phyloP scores from a whole-genome alignment of 2,329 filamentous ascomycete genomes.

The Sporothrix mexicana region DNA sequence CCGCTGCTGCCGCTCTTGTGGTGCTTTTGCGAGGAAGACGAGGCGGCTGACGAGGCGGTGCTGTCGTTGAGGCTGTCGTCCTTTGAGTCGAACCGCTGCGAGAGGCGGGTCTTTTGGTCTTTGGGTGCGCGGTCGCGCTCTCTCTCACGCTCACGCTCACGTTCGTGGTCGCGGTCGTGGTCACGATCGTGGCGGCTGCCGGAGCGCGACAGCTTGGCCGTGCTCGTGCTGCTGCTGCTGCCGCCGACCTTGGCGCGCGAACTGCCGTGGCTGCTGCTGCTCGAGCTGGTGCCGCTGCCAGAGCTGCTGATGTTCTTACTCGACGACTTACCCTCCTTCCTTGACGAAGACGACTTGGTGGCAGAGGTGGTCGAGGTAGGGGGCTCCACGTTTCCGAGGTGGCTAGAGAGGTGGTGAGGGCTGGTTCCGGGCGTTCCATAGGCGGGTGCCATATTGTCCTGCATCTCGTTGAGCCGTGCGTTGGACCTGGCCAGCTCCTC shows the following conservation, averaged over 20 bases:
- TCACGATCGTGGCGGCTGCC: constrained; percentile 23
- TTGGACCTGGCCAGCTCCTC: constrained; percentile 40
- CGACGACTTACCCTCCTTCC: constrained; percentile 26
- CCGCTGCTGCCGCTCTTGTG: constrained; percentile 31
- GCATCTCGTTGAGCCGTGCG: constrained; percentile 40
- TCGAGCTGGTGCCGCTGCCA: constrained; percentile 26
- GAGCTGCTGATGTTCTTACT: constrained; percentile 14
- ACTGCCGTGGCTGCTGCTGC: constrained; percentile 29
- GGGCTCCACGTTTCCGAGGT: not conserved
- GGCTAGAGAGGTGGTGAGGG: constrained; percentile 14
- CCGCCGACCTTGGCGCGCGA: constrained; percentile 28
- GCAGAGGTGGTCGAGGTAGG: not conserved
- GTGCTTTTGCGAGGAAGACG: constrained; percentile 29
- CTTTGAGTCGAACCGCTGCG: constrained; percentile 42
- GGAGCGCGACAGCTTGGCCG: constrained; percentile 31
- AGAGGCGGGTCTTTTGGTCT: constrained; percentile 43
- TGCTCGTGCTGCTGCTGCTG: constrained; percentile 33
- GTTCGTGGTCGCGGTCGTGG: not conserved
- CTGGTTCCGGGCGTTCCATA: constrained; percentile 36
- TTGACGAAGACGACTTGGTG: constrained; percentile 1
- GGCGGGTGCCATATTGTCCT: constrained; percentile 37
- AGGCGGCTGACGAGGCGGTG: constrained; percentile 26
- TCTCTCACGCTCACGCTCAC: not conserved
- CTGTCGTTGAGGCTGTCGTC: constrained; percentile 19
- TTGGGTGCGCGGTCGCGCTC: constrained; percentile 31